Base-by-base conservation (phyloP, 2,329 filamentous ascomycete genomes). In the Ophiostoma fasciatum region DNA sequence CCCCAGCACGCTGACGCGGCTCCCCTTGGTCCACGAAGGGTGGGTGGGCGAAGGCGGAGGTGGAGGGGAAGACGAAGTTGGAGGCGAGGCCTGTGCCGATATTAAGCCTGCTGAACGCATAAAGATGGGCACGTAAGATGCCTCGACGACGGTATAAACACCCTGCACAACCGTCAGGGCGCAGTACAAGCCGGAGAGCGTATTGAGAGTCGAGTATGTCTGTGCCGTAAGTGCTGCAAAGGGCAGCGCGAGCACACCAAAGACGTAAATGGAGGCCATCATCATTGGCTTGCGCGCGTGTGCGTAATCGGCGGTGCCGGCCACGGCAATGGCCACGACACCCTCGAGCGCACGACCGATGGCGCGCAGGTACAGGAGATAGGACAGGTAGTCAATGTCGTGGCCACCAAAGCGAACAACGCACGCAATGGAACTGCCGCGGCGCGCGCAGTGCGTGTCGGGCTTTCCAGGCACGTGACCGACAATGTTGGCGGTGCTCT, bases 311-410 rank as follows among this genome's bases (percentile, higher is more conserved):
- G 37, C 37, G 3, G 33, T 25, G 5, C 33, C 33, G 8, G 37
- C 37, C 4, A 39, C 37, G 9, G 28, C 5, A n/a, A 39, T 35
- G n/a, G 37, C n/a, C 2, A 35, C 28, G 4, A 39, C 25, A 28
- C 37, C 37, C 19, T 39, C 37, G 5, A 39, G 15, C 10, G 33
- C 32, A 11, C 33, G 37, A 5, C 37, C 33, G 13, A 39, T 39
- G 14, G 37, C 17, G 14, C 33, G 17, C 3, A 39, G 22, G 22
- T 39, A 39, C 7, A 39, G 32, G 27, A 35, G 28, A 15, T 39
- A 39, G n/a, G 27, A 27, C 8, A 35, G 31, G 32, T 39, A 39
- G 32, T 39, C 37, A 22, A 39, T 23, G 11, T 39, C 37, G 14
- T 22, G 28, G 14, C 17, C 28, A 4, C 32, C 37, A 10, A 39